phyloP scores from a whole-genome alignment of 768 basidiomycete genomes.

The Lentinula sp. region DNA sequence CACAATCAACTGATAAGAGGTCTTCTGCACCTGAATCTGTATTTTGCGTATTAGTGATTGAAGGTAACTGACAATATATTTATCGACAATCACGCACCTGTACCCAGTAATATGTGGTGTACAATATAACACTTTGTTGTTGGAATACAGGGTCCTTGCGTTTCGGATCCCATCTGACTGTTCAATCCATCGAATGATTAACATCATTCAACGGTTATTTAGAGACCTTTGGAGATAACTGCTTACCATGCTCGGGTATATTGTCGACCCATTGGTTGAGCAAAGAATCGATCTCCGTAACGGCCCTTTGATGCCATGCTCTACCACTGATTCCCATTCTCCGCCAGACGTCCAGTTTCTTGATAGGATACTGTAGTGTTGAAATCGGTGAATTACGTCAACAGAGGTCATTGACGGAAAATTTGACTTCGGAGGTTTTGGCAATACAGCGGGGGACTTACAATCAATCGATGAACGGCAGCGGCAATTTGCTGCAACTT shows the following conservation, averaged over 20 bases:
- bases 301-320: slow-evolving; percentile 5
- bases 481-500: slow-evolving; percentile 42
- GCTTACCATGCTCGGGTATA: slow-evolving; percentile 34
- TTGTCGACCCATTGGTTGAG: slow-evolving; percentile 52
- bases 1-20: background rate
- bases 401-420: background rate
- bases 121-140: slow-evolving; percentile 43
- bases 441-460: slow-evolving; percentile 16
- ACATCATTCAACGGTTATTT: background rate
- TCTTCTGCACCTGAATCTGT: background rate
- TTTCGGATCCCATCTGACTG: slow-evolving; percentile 39
- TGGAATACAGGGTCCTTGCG: slow-evolving; percentile 30
- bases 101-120: slow-evolving; percentile 36
- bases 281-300: slow-evolving; percentile 32
- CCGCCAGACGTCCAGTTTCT: slow-evolving; percentile 5
- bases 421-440: background rate
- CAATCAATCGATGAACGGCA: slow-evolving; percentile 45
- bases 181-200: background rate
- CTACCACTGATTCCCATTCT: background rate
- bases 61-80: background rate
- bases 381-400: background rate
- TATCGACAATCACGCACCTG: background rate
- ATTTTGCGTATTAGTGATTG: background rate
- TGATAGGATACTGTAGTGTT: slow-evolving; percentile 4
- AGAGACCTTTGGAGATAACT: background rate